Conservation (phyloP, 176 grass and related monocot species). For the Poa annua region DNA sequence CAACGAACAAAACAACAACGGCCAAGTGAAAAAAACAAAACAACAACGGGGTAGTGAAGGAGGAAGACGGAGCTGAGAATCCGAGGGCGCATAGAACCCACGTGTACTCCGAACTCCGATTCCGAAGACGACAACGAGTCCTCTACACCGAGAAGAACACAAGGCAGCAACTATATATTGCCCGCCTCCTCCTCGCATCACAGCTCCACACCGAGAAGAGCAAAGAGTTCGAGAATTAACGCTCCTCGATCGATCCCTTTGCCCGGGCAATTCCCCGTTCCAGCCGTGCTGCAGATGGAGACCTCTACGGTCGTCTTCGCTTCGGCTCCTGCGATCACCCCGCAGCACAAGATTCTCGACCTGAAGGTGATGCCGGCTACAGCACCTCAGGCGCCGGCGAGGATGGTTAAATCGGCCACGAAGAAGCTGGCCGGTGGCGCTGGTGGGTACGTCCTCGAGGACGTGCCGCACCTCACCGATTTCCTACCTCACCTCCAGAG, state of each 20-base stretch:
- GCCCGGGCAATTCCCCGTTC: background rate
- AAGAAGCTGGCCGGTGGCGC: constrained; percentile 57
- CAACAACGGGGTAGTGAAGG: background rate
- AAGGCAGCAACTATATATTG: constrained; percentile 33
- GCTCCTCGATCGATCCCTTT: background rate
- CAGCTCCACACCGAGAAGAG: background rate
- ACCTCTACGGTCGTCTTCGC: constrained; percentile 5
- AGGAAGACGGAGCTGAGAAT: constrained; percentile 17
- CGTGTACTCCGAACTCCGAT: constrained; percentile 11
- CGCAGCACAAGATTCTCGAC: constrained; percentile 41
- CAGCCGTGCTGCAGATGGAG: constrained; percentile 31
- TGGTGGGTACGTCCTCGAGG: constrained; percentile 76
- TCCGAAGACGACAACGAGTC: background rate
- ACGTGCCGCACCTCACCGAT: constrained; percentile 77
- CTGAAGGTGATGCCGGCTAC: constrained; percentile 3
- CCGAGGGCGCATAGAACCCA: constrained; percentile 36
- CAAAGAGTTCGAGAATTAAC: background rate
- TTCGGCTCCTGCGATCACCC: constrained; percentile 2
- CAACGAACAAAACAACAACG: background rate
- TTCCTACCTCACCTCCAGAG: constrained; percentile 62
- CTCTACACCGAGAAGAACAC: background rate
- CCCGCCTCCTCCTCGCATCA: background rate
- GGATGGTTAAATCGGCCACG: constrained; percentile 29
- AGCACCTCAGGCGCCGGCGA: background rate
- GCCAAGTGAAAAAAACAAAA: background rate